These are phyloP conservation scores for Tephrocybe sp. DNA, from an alignment of 768 basidiomycete species.

Conservation along the genomic window DNA sequence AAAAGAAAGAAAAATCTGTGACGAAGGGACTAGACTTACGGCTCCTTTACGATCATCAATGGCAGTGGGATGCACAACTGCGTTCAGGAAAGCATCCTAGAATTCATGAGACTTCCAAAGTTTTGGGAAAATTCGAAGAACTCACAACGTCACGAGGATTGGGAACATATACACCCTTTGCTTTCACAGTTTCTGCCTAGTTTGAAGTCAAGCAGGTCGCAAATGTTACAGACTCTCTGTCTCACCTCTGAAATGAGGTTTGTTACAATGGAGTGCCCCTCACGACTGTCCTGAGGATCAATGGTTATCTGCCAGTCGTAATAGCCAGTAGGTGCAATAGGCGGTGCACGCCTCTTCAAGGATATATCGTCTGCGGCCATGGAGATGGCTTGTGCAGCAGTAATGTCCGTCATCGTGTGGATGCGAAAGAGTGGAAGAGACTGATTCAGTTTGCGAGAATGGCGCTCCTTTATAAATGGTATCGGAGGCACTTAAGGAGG, in stretches of 20 bases:
- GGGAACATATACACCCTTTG: conserved; percentile 20
- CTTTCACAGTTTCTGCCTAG: conserved; percentile 17
- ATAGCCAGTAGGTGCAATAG: conserved; percentile 38
- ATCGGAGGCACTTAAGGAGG: too few relatives aligned
- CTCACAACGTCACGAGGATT: conserved; percentile 22
- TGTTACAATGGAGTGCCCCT: conserved; percentile 33
- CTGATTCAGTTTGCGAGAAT: too few relatives aligned
- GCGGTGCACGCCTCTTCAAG: conserved; percentile 33
- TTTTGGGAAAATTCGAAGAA: background rate
- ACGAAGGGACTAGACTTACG: conserved; percentile 11
- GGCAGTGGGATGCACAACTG: conserved; percentile 26
- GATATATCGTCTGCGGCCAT: conserved; percentile 30
- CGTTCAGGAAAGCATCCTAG: conserved; percentile 28
- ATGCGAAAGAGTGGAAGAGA: too few relatives aligned
- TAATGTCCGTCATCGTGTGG: conserved; percentile 14
- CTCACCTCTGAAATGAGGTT: conserved; percentile 26
- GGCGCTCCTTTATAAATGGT: too few relatives aligned
- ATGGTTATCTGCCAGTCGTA: conserved; percentile 39
- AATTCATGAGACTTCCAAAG: background rate
- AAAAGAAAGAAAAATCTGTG: background rate
- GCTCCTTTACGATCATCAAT: conserved; percentile 39
- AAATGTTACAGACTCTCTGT: too few relatives aligned
- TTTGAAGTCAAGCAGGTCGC: background rate
- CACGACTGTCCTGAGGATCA: conserved; percentile 22
- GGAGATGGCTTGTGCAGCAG: conserved; percentile 21